Percentiles rank a stretch among this genome's conserved stretches.
Conservation (phyloP, 176 grass and related monocot species). For the Calamus simplicifolius region DNA sequence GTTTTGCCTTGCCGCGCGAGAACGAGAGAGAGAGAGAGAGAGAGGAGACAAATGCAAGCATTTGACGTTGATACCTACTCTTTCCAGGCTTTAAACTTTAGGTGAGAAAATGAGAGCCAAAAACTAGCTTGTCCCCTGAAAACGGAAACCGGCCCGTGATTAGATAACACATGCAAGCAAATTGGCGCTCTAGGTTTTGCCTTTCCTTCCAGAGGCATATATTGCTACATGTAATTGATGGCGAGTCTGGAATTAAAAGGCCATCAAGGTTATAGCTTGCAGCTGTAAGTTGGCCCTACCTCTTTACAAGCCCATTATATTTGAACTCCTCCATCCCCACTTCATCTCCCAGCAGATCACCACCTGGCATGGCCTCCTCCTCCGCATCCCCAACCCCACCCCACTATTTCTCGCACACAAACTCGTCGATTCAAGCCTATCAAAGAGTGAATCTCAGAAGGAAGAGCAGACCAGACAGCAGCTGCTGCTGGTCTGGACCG, state of each 20-base stretch:
- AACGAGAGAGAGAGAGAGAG: too few relatives aligned
- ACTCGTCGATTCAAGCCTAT: constrained; percentile 55
- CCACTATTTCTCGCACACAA: constrained; percentile 4
- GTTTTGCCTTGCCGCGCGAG: too few relatives aligned
- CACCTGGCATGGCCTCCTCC: constrained; percentile 27
- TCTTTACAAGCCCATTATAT: constrained; percentile 9
- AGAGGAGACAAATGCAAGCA: constrained; percentile 13
- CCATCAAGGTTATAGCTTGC: constrained; percentile 59
- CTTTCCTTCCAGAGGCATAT: not conserved
- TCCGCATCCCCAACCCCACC: constrained; percentile 2
- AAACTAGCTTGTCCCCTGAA: too few relatives aligned
- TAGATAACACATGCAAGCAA: too few relatives aligned
- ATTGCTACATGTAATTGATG: not conserved
- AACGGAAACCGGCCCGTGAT: too few relatives aligned
- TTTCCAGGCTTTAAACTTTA: constrained; percentile 2
- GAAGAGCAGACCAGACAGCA: constrained; percentile 57
- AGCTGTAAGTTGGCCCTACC: not conserved
- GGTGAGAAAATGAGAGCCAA: constrained; percentile 24
- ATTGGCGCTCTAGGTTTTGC: not conserved
- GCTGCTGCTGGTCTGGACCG: too few relatives aligned
- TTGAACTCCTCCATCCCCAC: constrained; percentile 25
- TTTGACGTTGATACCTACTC: constrained; percentile 10
- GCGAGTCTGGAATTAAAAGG: constrained; percentile 45
- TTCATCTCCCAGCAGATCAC: constrained; percentile 1
- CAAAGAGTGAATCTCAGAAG: constrained; percentile 62